A percentile compares a stretch with the other conserved stretches of the same genome.
These are phyloP conservation scores for Metschnikowia baotianmanensis DNA, from an alignment of 805 yeast genomes.

Conservation along the genomic window DNA sequence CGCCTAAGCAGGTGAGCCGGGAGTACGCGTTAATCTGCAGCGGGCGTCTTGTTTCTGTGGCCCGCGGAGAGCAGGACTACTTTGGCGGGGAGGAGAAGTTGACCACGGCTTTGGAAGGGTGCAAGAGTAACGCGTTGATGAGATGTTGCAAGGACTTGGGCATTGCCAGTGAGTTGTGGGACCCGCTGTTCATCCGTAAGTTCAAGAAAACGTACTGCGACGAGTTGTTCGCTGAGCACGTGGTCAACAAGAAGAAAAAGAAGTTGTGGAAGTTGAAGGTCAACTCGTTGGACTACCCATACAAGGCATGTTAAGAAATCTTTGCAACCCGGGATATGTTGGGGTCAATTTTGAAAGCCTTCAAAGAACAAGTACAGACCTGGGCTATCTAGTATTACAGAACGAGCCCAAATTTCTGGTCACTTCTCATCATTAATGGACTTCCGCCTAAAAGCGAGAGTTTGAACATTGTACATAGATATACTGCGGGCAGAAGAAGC, in stretches of 20 bases:
- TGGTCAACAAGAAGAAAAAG: slow-evolving; percentile 77
- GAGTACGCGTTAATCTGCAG: slow-evolving; percentile 87
- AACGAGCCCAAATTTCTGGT: too few species aligned
- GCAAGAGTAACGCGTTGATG: slow-evolving; percentile 95
- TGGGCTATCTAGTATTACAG: too few species aligned
- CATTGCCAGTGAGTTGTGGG: slow-evolving; percentile 96
- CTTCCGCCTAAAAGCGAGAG: too few species aligned
- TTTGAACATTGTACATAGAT: too few species aligned
- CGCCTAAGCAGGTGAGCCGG: slow-evolving; percentile 73
- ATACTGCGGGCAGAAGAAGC: not conserved
- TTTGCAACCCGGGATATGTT: too few species aligned
- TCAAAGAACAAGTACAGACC: too few species aligned
- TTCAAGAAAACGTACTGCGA: slow-evolving; percentile 56
- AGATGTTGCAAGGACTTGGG: slow-evolving; percentile 97
- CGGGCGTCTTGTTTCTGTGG: slow-evolving; percentile 85
- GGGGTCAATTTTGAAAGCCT: too few species aligned
- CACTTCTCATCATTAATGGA: too few species aligned
- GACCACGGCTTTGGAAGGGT: slow-evolving; percentile 96
- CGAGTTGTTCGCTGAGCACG: slow-evolving; percentile 82
- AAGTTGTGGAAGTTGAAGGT: slow-evolving; percentile 85
- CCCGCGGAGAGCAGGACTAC: slow-evolving; percentile 94
- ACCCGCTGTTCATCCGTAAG: slow-evolving; percentile 72
- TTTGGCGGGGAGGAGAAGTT: slow-evolving; percentile 78
- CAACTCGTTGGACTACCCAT: slow-evolving; percentile 83
- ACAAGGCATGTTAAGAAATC: slow-evolving; percentile 37